Evolutionary conservation across 805 yeast species (phyloP), one percentile per base, ranked within the genome.

Genomic region (Ogataea nonfermentans): DNA sequence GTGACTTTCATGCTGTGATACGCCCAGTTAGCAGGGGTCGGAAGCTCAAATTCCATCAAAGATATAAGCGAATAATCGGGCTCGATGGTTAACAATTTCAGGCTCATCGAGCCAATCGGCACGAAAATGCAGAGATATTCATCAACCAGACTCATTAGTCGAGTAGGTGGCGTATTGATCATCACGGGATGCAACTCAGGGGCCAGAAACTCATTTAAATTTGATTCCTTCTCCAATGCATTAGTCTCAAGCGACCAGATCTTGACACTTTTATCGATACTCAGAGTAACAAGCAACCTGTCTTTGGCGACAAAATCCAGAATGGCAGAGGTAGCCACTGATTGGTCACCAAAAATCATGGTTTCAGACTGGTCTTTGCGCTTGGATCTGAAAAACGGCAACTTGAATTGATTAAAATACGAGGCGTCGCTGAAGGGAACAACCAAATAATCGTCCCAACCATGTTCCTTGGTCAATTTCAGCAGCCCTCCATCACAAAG

Each of bases 401-500:
- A 43, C 55, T 56, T 49, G 59, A 63, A 32, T 62, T 55, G 40
- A 53, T 53, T 52, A 52, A 60, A 53, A 48, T 69, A 77, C 9
- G 78, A 60, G 51, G 70, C 50, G 63, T 81, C 89, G 42, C 70
- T 73, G 57, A 83, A 84, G 20, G 65, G 58, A 1, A 49, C 36
- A 4, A 57, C 55, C n/a, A 41, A 34, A 16, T 49, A 51, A 13
- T 51, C 47, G 6, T 39, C 49, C 16, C 39, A 46, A n/a, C 42
- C 42, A 13, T 28, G 26, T 2, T 35, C 29, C 48, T 78, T 65
- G 24, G 52, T 50, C 41, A 84, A 65, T 31, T 79, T 80, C 35
- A 87, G 62, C 29, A 89, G 57, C 1, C 90, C 87, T 17, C 97
- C 96, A 62, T 90, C 95, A 30, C 71, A 70, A 34, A 89, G 66